Percentiles rank a stretch among this genome's conserved stretches.
Evolutionary conservation across 73 alveolate genomes (phyloP).

Genomic region (Paramecium biaurelia): DNA sequence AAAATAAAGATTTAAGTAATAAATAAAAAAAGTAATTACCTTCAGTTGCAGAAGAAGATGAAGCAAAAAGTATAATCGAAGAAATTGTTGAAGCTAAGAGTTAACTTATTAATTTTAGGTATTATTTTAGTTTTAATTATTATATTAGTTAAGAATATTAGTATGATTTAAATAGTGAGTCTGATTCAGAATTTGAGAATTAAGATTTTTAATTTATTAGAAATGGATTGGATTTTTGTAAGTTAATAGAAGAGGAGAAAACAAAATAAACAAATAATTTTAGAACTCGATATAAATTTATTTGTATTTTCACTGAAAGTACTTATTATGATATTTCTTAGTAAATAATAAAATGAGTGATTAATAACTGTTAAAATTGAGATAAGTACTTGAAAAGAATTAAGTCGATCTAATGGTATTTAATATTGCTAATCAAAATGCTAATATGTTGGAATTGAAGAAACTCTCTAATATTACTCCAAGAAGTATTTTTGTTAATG

Average conservation of each 20-base stretch:
- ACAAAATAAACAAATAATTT: background rate
- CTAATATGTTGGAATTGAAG: slow-evolving; percentile 35
- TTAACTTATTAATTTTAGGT: background rate
- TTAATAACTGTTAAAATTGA: background rate
- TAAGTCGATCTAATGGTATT: slow-evolving; percentile 45
- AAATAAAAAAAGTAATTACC: background rate
- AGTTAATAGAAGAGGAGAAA: background rate
- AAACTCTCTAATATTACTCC: slow-evolving; percentile 35
- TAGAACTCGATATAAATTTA: slow-evolving; percentile 26
- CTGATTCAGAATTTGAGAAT: background rate
- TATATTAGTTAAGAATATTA: background rate
- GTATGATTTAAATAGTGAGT: background rate
- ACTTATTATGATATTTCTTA: no score
- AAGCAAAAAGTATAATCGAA: background rate
- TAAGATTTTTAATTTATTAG: background rate
- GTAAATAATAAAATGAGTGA: background rate
- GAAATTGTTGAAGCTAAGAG: background rate
- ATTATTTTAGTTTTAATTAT: background rate
- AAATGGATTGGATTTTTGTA: background rate
- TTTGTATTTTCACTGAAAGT: slow-evolving; percentile 46
- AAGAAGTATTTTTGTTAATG: slow-evolving; percentile 35
- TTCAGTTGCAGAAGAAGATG: slow-evolving; percentile 14
- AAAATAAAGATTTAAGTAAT: background rate
- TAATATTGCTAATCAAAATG: slow-evolving; percentile 41
- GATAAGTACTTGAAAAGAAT: slow-evolving; percentile 8